These are phyloP conservation scores for Ganoderma sinense DNA, from an alignment of 1,284 basidiomycete species.

Conservation along the genomic window DNA sequence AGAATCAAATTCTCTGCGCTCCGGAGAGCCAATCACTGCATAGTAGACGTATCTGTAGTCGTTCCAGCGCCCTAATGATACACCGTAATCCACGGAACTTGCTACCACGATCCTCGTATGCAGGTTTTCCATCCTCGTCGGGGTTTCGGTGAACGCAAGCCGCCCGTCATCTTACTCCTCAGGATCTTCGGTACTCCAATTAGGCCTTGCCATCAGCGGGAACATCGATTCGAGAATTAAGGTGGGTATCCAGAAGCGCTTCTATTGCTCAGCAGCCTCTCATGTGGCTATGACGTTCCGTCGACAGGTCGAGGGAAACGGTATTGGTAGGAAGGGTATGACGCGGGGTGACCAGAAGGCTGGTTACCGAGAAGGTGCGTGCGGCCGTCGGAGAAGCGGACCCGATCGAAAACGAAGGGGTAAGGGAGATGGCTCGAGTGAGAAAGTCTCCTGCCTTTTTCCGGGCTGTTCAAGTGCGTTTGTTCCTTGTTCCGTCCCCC, in stretches of 20 bases:
- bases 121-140: background rate
- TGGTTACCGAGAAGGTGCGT: constrained; percentile 98
- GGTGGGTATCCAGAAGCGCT: constrained; percentile 40
- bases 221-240: constrained; percentile 77
- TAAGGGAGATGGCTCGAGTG: constrained; percentile 52
- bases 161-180: constrained; percentile 93
- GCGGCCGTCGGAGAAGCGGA: constrained; percentile 67
- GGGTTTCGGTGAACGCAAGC: constrained; percentile 55
- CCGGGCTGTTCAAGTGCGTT: background rate
- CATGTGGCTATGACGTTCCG: background rate
- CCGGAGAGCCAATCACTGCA: background rate
- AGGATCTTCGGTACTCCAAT: constrained; percentile 94
- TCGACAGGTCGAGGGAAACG: constrained; percentile 56
- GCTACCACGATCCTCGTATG: background rate
- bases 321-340: constrained; percentile 95
- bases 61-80: constrained; percentile 7
- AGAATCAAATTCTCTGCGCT: constrained; percentile 4
- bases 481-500: background rate
- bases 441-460: constrained; percentile 10
- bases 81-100: background rate
- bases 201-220: constrained; percentile 73
- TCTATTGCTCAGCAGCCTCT: background rate
- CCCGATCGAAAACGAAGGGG: constrained; percentile 41
- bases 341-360: constrained; percentile 91
- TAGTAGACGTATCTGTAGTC: constrained; percentile 10